Base-by-base conservation (phyloP, 2,329 filamentous ascomycete species). In the Metarhizium sp. region DNA sequence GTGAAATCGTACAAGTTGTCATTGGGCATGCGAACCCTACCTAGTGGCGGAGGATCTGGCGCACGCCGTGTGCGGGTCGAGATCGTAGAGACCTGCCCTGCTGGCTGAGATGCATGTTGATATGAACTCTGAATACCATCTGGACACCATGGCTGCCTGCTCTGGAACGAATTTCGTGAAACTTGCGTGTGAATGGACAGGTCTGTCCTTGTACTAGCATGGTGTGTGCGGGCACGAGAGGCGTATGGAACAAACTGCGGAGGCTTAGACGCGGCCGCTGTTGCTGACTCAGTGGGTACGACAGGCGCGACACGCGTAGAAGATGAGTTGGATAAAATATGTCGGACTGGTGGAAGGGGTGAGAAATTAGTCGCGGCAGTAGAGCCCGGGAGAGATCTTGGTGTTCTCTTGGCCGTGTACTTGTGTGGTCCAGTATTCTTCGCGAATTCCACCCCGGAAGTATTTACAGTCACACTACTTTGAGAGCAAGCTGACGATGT, bases 361-460 rank as follows among this genome's bases (percentile, higher is more conserved):
- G 45, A 29, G 4, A 29, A 4, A 11, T 29, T 14, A 16, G 10
- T n/a, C 13, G 8, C 18, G 32, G 10, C 7, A n/a, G 25, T 6
- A 30, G 25, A 29, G 11, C 45, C 45, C 8, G 54, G 50, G 14
- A n/a, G 30, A 38, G 16, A 42, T 10, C 40, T 52, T 8, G 49
- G 45, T 10, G 58, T 56, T 29, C 56, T 54, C 54, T 55, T 58
- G 38, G 56, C 55, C 42, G 34, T 53, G 50, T 59, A 55, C 38
- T 46, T 57, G 7, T 20, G 29, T 7, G 16, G 6, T 6, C 16
- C 4, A 11, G 13, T 18, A 16, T 43, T 29, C 14, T 43, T 29
- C 14, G 36, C 47, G n/a, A 25, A 5, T 16, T 7, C n/a, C 2
- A n/a, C 30, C 25, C 40, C 14, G 14, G 48, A 18, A 20, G 38